Evolutionary conservation across 306 rosid species (phyloP), one percentile per base, ranked within the genome.

Genomic region (Prunus mume): DNA sequence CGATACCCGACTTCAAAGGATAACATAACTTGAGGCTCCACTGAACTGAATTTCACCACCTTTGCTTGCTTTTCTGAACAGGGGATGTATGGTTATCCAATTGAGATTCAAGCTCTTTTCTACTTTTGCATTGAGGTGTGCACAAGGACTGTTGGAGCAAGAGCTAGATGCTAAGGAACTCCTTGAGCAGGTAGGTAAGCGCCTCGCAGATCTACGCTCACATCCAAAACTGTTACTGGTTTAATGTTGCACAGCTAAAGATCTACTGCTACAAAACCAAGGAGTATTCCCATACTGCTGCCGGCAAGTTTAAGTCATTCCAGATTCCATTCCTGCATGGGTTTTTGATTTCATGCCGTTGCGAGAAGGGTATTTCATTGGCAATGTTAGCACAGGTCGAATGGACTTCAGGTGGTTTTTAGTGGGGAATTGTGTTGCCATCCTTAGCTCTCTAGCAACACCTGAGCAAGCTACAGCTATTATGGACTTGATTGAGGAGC

Each of bases 281-380:
- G 87, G 97, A 92, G 73, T 92, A 92, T 76, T 88, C 96, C 12
- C 89, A 84, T 68, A 92, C 1, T 93, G 97, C 96, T 22, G 96
- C 90, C 76, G 90, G 90, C 79, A 90, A 90, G 86, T 92, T 92
- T 78, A 92, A 92, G 96, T 92, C 66, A 90, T 92, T 84, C 97
- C 96, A 60, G 96, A 92, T 76, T 92, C 96, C 50, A 90, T 92
- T 83, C 96, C 93, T 38, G 86, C 90, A 0, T 90, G 97, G 97
- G 83, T 92, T 63, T 92, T 92, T 74, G 95, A 92, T 51, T 92
- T 92, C 78, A 85, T 92, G 97, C 96, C 97, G 14, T 81, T 80
- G 32, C 88, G 89, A 30, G 97, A 96, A 38, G 97, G 97, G 76
- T 92, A 92, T 87, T 90, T 92, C 24, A 84, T 92, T 52, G 96